A percentile compares a stretch with the other conserved stretches of the same genome.
These are phyloP conservation scores for Pestalotiopsis fici DNA, from an alignment of 2,329 filamentous ascomycete genomes.

Conservation along the genomic window DNA sequence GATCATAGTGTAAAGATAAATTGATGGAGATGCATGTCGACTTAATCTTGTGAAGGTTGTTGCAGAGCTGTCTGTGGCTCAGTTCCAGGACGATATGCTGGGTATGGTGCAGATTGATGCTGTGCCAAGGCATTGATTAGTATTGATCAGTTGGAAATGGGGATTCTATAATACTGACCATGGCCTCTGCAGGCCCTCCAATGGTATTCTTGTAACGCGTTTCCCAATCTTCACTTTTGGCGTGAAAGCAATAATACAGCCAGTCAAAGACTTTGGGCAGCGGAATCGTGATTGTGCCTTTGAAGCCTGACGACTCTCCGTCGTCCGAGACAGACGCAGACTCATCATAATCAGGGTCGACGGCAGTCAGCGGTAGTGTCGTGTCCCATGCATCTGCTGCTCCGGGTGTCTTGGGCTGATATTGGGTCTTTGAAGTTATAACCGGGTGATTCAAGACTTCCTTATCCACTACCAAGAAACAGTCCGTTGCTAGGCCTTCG, in stretches of 20 bases:
- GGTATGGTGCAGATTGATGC: slow-evolving; percentile 11
- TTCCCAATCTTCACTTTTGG: not conserved
- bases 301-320: not conserved
- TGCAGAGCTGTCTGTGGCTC: too few relatives aligned
- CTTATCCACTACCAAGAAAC: not conserved
- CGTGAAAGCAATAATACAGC: not conserved
- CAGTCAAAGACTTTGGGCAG: not conserved
- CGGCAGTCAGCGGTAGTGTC: not conserved
- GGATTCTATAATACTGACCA: too few relatives aligned
- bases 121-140: not conserved
- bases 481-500: not conserved
- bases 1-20: too few relatives aligned
- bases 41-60: too few relatives aligned
- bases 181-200: not conserved
- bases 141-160: too few relatives aligned
- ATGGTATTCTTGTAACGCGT: not conserved
- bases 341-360: not conserved
- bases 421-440: not conserved
- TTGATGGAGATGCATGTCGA: too few relatives aligned
- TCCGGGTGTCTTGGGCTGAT: not conserved
- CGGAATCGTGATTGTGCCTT: not conserved
- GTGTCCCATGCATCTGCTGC: not conserved
- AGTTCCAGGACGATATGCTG: slow-evolving; percentile 40
- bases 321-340: not conserved
- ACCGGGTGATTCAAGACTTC: not conserved